Conservation (phyloP, 495 filamentous ascomycete species). For the Eremomyces bilateralis region DNA sequence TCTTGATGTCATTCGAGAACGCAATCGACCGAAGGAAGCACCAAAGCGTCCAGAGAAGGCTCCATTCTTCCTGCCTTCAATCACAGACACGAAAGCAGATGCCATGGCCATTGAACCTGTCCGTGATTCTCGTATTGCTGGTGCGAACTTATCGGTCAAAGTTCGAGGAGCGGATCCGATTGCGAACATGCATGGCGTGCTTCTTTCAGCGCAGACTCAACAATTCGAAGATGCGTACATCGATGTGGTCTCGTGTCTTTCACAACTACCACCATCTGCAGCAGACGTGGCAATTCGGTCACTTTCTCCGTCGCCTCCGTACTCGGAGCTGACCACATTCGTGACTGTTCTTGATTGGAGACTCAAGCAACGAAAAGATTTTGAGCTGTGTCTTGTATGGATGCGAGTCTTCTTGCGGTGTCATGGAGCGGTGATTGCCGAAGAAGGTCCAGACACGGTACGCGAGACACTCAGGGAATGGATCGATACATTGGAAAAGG, state of each 20-base stretch:
- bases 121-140: not conserved
- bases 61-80: conserved; percentile 80
- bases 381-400: conserved; percentile 88
- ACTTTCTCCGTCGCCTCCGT: conserved; percentile 27
- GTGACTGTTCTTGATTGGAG: conserved; percentile 50
- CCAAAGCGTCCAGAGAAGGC: conserved; percentile 86
- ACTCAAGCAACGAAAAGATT: conserved; percentile 48
- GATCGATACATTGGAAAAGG: too few species aligned
- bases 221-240: conserved; percentile 25
- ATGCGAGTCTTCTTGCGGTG: conserved; percentile 77
- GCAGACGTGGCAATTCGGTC: conserved; percentile 80
- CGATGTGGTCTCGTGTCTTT: conserved; percentile 46
- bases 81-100: conserved; percentile 14
- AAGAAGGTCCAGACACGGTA: conserved; percentile 7
- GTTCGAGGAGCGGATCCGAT: not conserved
- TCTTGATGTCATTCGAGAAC: conserved; percentile 70
- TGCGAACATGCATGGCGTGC: not conserved
- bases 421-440: conserved; percentile 37
- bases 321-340: conserved; percentile 40
- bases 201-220: conserved; percentile 10
- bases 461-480: conserved; percentile 28
- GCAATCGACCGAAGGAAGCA: conserved; percentile 83
- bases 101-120: conserved; percentile 4
- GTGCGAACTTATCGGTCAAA: conserved; percentile 4
- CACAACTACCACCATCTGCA: conserved; percentile 52